Evolutionary conservation across 805 yeast species (phyloP).

Genomic region (Spathaspora hagerdaliae): DNA sequence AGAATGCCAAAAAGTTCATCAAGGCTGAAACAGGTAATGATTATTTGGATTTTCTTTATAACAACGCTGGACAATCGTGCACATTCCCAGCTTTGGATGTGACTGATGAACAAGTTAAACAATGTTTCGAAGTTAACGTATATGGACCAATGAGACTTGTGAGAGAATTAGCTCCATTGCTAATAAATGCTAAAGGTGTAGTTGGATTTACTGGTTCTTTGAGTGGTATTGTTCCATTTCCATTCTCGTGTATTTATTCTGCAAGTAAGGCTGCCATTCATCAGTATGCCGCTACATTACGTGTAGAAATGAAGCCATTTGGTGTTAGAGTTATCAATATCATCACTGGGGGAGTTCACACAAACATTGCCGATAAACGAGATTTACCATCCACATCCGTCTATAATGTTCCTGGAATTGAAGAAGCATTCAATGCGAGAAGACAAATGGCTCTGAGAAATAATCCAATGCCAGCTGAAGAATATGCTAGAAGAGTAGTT

Average conservation of each 20-base stretch:
- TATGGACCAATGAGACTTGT: conserved; percentile 64
- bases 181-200: conserved; percentile 64
- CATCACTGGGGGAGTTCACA: conserved; percentile 72
- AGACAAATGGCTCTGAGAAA: conserved; percentile 56
- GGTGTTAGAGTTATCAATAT: conserved; percentile 67
- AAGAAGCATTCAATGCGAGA: conserved; percentile 45
- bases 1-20: conserved; percentile 40
- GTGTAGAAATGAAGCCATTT: conserved; percentile 67
- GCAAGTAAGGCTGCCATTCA: conserved; percentile 76
- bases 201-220: conserved; percentile 74
- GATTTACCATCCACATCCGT: conserved; percentile 54
- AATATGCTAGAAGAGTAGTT: conserved; percentile 54
- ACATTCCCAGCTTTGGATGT: conserved; percentile 69
- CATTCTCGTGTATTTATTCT: conserved; percentile 64
- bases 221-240: conserved; percentile 64
- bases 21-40: conserved; percentile 36
- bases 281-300: conserved; percentile 59
- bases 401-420: conserved; percentile 49
- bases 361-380: conserved; percentile 66
- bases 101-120: conserved; percentile 46
- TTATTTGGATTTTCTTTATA: conserved; percentile 57
- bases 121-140: conserved; percentile 63
- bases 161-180: conserved; percentile 50
- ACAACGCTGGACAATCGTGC: conserved; percentile 78
- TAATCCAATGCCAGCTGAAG: conserved; percentile 57